Base-by-base conservation (phyloP, 768 basidiomycete genomes). In the Amanita phalloides region DNA sequence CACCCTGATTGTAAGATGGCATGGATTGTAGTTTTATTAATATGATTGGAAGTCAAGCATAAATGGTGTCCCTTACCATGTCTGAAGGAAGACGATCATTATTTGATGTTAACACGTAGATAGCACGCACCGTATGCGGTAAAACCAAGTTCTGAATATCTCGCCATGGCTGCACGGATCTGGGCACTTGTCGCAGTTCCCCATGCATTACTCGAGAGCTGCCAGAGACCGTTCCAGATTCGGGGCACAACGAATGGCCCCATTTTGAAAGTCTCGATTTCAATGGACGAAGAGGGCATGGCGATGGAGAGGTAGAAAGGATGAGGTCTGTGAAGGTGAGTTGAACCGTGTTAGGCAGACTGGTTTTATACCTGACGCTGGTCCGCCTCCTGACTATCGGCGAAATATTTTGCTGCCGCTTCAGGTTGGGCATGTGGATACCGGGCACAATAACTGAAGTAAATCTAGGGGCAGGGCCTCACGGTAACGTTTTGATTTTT, bases 121-220 rank as follows among this genome's bases (percentile, higher is more conserved):
- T 28, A 28, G 44, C 42, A 56, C 64, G 49, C 49, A 82, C 82
- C 82, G 63, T 83, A 84, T 11, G 82, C 81, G 13, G 71, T 78
- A 60, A 77, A 86, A 6, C 84, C 84, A 33, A 68, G 65, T 30
- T 80, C 73, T 48, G 76, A 75, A 58, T 88, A 78, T 23, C 71
- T 75, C 14, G 63, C 68, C 86, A 91, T 88, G 37, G 77, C 81
- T 55, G 75, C 69, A 48, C 81, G 78, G 53, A 91, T 76, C 59
- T 79, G 81, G 28, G 74, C 58, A 1, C 78, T 77, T 0, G 84
- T 72, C 1, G 84, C 84, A 44, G 77, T 84, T 17, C 90, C 89
- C 89, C 89, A 91, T 2, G 88, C 87, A 47, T 82, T 85, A 61
- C 85, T 85, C 9, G 89, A 89, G 35, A 91, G 76, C 55, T 91